Conservation (phyloP, 2,329 filamentous ascomycete genomes). For the Periglandula ipomoeae region DNA sequence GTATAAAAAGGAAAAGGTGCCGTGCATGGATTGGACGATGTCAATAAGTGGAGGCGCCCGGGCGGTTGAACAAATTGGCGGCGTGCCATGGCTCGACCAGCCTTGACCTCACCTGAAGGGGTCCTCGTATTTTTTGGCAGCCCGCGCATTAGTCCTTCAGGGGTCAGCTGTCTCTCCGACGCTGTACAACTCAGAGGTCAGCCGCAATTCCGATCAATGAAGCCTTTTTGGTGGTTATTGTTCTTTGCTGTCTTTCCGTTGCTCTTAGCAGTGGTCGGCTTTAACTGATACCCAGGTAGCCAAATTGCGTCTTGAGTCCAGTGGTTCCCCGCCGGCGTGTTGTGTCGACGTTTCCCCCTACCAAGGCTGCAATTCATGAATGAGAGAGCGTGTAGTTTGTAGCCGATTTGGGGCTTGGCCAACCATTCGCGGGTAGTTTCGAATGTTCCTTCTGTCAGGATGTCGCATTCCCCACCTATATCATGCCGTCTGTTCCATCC, state of each 20-base stretch:
- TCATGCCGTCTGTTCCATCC: too few relatives aligned
- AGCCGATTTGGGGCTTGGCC: too few relatives aligned
- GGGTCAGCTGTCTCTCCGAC: neutral
- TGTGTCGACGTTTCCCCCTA: too few relatives aligned
- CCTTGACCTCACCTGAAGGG: neutral
- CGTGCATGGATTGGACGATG: neutral
- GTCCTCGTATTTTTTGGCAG: conserved; percentile 12
- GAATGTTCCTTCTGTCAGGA: too few relatives aligned
- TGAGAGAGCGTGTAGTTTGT: too few relatives aligned
- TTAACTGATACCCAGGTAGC: neutral
- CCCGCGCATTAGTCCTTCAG: conserved; percentile 4
- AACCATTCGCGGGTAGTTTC: too few relatives aligned
- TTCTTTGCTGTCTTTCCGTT: neutral
- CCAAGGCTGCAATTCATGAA: too few relatives aligned
- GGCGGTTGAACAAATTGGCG: conserved; percentile 2
- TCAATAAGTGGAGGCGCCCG: neutral
- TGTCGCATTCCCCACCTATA: too few relatives aligned
- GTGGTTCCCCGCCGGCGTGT: too few relatives aligned
- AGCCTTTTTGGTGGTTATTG: neutral
- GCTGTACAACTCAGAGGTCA: conserved; percentile 3
- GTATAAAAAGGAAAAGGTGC: neutral
- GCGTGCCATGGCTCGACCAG: neutral
- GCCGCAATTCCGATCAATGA: conserved; percentile 5
- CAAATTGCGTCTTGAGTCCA: too few relatives aligned
- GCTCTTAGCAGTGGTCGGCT: too few relatives aligned